A percentile compares a stretch with the other conserved stretches of the same genome.
Conservation (phyloP, 1,284 basidiomycete genomes). For the Albatrellus sp. region DNA sequence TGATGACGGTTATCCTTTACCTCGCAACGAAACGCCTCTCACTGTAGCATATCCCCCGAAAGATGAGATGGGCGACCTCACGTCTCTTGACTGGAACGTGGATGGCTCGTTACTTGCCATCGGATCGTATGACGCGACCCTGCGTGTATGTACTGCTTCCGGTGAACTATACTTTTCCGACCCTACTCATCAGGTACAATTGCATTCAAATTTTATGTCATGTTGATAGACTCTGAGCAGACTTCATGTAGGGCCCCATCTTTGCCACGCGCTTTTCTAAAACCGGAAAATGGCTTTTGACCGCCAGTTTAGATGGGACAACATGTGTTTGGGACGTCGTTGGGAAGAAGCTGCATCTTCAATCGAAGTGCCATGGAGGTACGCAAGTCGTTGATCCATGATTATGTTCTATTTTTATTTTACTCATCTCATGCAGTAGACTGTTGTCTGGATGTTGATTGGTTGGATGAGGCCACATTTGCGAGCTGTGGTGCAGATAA, state of each 20-base stretch:
- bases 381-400: slow-evolving; percentile 10
- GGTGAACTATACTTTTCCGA: slow-evolving; percentile 51
- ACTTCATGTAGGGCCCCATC: slow-evolving; percentile 51
- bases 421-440: slow-evolving; percentile 24
- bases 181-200: slow-evolving; percentile 48
- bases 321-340: slow-evolving; percentile 70
- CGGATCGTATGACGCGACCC: slow-evolving; percentile 59
- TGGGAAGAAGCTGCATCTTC: slow-evolving; percentile 42
- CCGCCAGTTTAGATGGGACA: slow-evolving; percentile 64
- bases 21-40: slow-evolving; percentile 25
- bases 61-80: slow-evolving; percentile 44
- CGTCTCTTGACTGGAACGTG: slow-evolving; percentile 61
- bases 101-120: slow-evolving; percentile 64
- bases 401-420: neutral
- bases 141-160: slow-evolving; percentile 46
- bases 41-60: slow-evolving; percentile 37
- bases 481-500: slow-evolving; percentile 65
- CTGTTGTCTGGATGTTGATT: slow-evolving; percentile 72
- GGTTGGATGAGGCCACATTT: slow-evolving; percentile 64
- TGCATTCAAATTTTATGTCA: neutral
- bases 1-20: slow-evolving; percentile 15
- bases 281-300: slow-evolving; percentile 54
- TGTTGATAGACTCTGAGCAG: slow-evolving; percentile 3
- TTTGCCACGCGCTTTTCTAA: slow-evolving; percentile 65
- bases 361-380: slow-evolving; percentile 44